phyloP scores from a whole-genome alignment of 139 green algal species.

The Gonium pectorale region DNA sequence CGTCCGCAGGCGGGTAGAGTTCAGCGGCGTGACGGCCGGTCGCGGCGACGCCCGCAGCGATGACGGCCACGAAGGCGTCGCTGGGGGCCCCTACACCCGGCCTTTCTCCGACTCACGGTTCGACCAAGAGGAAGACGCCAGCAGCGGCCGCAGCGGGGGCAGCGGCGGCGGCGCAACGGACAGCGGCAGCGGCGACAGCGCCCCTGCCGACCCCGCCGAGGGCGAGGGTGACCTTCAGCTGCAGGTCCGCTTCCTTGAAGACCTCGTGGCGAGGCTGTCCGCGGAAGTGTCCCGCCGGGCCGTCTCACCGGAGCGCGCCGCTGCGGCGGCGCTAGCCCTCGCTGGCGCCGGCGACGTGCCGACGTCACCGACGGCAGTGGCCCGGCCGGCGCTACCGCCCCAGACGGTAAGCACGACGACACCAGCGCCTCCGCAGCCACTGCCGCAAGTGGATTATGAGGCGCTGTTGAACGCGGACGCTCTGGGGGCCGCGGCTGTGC shows the following conservation, averaged over 20 bases:
- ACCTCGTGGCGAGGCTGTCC: slow-evolving; percentile 61
- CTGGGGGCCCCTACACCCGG: no score
- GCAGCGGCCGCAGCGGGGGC: background rate
- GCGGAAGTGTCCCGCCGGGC: slow-evolving; percentile 52
- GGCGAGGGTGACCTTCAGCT: slow-evolving; percentile 2
- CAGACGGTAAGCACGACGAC: no score
- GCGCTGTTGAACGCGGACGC: slow-evolving; percentile 16
- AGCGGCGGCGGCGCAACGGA: background rate
- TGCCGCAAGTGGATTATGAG: background rate
- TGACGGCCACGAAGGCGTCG: background rate
- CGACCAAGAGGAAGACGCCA: background rate
- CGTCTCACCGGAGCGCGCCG: slow-evolving; percentile 9
- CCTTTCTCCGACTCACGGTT: no score
- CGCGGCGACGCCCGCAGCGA: background rate
- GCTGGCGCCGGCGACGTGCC: background rate
- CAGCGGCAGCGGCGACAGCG: background rate
- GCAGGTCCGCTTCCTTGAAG: slow-evolving; percentile 63
- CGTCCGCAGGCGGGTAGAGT: slow-evolving; percentile 11
- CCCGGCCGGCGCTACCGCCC: background rate
- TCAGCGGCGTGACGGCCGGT: background rate
- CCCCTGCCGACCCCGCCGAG: no score
- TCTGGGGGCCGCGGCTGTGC: slow-evolving; percentile 1
- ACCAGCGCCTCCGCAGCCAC: background rate
- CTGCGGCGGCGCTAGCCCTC: slow-evolving; percentile 15
- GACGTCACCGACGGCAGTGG: background rate